These are phyloP conservation scores for Podospora pseudoanserina DNA, from an alignment of 495 filamentous ascomycete species.

Conservation along the genomic window DNA sequence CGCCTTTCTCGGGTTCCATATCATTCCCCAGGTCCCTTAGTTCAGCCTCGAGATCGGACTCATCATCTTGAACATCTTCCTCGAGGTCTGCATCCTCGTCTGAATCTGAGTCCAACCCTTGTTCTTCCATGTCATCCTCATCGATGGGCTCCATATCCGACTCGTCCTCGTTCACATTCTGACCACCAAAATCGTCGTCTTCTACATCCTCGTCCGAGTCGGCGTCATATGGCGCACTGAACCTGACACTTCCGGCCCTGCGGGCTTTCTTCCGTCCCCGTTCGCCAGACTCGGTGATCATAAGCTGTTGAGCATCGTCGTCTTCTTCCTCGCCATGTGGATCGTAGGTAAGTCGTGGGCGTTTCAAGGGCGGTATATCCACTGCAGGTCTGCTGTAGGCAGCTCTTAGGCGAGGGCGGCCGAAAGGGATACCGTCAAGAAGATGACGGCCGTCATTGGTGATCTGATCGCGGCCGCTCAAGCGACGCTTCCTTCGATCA, in stretches of 20 bases:
- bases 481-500: conserved; percentile 68
- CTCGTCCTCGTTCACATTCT: conserved; percentile 22
- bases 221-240: conserved; percentile 14
- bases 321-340: conserved; percentile 30
- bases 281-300: conserved; percentile 34
- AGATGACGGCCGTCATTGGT: conserved; percentile 75
- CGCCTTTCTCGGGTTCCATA: background rate
- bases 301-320: conserved; percentile 29
- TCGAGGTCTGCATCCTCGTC: conserved; percentile 24
- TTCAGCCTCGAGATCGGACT: conserved; percentile 24
- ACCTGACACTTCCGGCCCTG: conserved; percentile 23
- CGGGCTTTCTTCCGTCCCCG: conserved; percentile 35
- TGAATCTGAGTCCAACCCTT: conserved; percentile 19
- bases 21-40: conserved; percentile 22
- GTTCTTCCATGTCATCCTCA: conserved; percentile 33
- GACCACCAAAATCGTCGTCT: conserved; percentile 22
- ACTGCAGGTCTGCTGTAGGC: conserved; percentile 62
- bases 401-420: conserved; percentile 62
- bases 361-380: conserved; percentile 73
- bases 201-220: conserved; percentile 38
- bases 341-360: conserved; percentile 52
- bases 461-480: conserved; percentile 83
- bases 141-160: conserved; percentile 14
- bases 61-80: conserved; percentile 14
- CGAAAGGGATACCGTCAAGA: conserved; percentile 86